A percentile compares a stretch with the other conserved stretches of the same genome.
Conservation (phyloP, 2,329 filamentous ascomycete genomes). For the Fusarium begoniae region DNA sequence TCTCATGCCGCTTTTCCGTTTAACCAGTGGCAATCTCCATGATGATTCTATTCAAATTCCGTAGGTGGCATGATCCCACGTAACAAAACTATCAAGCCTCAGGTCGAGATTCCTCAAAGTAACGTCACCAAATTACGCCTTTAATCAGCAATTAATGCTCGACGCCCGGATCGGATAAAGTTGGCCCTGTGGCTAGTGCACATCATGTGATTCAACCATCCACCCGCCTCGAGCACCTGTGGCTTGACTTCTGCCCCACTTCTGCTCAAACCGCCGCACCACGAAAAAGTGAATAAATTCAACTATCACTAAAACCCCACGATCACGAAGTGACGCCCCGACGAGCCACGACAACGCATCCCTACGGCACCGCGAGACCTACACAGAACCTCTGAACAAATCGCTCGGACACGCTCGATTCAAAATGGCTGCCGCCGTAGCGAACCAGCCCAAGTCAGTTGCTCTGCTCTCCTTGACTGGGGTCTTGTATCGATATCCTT, state of each 20-base stretch:
- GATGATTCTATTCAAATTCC: background rate
- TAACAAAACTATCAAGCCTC: background rate
- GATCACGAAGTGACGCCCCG: slow-evolving; percentile 44
- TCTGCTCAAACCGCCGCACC: slow-evolving; percentile 47
- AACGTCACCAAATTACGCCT: background rate
- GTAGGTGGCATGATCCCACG: slow-evolving; percentile 11
- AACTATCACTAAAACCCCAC: slow-evolving; percentile 50
- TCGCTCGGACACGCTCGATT: slow-evolving; percentile 31
- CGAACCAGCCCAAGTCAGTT: slow-evolving; percentile 54
- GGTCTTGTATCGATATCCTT: slow-evolving; percentile 30
- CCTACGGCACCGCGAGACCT: slow-evolving; percentile 29
- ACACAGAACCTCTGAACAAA: slow-evolving; percentile 14
- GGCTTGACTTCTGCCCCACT: slow-evolving; percentile 48
- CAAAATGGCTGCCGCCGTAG: slow-evolving; percentile 53
- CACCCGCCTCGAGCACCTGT: slow-evolving; percentile 32
- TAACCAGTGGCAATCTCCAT: background rate
- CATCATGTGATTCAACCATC: slow-evolving; percentile 43
- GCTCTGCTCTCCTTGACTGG: slow-evolving; percentile 17
- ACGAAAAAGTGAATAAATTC: slow-evolving; percentile 56
- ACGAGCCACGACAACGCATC: slow-evolving; percentile 38
- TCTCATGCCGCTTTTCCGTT: slow-evolving; percentile 35
- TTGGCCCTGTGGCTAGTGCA: slow-evolving; percentile 34
- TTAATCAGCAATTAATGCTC: background rate
- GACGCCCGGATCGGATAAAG: slow-evolving; percentile 4
- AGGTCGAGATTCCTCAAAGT: background rate